Evolutionary conservation across 2,329 filamentous ascomycete genomes (phyloP).

Genomic region (Akanthomyces dipterigenus): DNA sequence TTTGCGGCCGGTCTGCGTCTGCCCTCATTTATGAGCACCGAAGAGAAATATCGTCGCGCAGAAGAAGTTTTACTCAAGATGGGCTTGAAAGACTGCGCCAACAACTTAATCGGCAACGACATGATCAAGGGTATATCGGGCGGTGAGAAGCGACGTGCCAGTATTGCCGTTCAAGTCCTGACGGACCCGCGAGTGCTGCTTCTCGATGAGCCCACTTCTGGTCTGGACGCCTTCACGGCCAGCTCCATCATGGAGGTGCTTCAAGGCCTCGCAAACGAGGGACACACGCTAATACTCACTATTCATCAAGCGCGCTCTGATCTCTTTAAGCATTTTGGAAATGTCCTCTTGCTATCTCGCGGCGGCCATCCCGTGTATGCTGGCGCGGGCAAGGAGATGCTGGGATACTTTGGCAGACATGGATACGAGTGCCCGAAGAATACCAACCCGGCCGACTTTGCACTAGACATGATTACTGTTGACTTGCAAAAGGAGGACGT

Average conservation of each 20-base stretch:
- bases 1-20: constrained; percentile 67
- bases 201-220: constrained; percentile 70
- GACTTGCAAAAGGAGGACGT: constrained; percentile 60
- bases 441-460: constrained; percentile 73
- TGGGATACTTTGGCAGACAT: constrained; percentile 53
- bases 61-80: constrained; percentile 68
- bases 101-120: constrained; percentile 66
- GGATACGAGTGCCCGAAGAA: constrained; percentile 60
- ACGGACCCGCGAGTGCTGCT: constrained; percentile 68
- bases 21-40: constrained; percentile 61
- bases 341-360: constrained; percentile 61
- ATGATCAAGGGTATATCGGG: constrained; percentile 72
- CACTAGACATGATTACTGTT: constrained; percentile 68
- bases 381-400: constrained; percentile 56
- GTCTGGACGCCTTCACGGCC: constrained; percentile 71
- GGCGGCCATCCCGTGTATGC: constrained; percentile 64
- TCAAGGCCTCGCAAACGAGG: constrained; percentile 62
- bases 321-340: constrained; percentile 64
- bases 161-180: constrained; percentile 70
- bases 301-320: constrained; percentile 73
- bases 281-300: constrained; percentile 67
- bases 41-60: constrained; percentile 60
- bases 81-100: constrained; percentile 71
- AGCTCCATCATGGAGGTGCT: constrained; percentile 71
- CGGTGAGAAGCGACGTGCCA: constrained; percentile 71